Evolutionary conservation across 2,329 filamentous ascomycete genomes (phyloP).

Genomic region (Colletotrichum lindemuthianum): DNA sequence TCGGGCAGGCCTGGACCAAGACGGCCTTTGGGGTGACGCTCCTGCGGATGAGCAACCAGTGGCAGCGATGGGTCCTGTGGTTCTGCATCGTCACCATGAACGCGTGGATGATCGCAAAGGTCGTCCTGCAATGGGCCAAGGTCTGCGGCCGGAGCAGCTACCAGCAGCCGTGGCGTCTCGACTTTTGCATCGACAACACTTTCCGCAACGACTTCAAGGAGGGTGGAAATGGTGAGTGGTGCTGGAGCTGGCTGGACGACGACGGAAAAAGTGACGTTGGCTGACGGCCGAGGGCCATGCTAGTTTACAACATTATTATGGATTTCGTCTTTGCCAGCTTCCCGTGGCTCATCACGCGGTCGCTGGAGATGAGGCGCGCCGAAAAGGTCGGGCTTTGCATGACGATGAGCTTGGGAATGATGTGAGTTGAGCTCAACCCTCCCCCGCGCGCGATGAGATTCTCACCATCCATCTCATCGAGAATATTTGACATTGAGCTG

Average conservation of each 20-base stretch:
- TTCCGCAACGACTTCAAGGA: slow-evolving; percentile 58
- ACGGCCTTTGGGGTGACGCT: slow-evolving; percentile 51
- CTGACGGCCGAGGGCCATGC: neutral
- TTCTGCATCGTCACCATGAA: slow-evolving; percentile 62
- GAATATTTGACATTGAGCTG: neutral
- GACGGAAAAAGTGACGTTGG: neutral
- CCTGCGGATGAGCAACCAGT: slow-evolving; percentile 54
- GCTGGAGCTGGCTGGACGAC: neutral
- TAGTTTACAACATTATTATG: slow-evolving; percentile 61
- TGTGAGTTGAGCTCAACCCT: slow-evolving; percentile 47
- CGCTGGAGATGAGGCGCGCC: slow-evolving; percentile 43
- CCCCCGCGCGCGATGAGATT: neutral
- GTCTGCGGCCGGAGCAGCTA: slow-evolving; percentile 53
- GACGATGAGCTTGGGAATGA: slow-evolving; percentile 39
- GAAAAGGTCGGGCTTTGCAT: slow-evolving; percentile 45
- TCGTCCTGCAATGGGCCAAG: slow-evolving; percentile 60
- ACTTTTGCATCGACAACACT: slow-evolving; percentile 53
- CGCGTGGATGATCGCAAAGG: slow-evolving; percentile 55
- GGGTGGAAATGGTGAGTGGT: slow-evolving; percentile 57
- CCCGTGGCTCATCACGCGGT: slow-evolving; percentile 44
- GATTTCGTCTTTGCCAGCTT: slow-evolving; percentile 44
- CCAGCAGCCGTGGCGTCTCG: slow-evolving; percentile 57
- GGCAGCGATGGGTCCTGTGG: slow-evolving; percentile 56
- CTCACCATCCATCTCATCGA: neutral
- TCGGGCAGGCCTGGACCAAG: slow-evolving; percentile 49